Evolutionary conservation across 345 rosid genomes (phyloP).

Genomic region (Hibiscus tridactylites): DNA sequence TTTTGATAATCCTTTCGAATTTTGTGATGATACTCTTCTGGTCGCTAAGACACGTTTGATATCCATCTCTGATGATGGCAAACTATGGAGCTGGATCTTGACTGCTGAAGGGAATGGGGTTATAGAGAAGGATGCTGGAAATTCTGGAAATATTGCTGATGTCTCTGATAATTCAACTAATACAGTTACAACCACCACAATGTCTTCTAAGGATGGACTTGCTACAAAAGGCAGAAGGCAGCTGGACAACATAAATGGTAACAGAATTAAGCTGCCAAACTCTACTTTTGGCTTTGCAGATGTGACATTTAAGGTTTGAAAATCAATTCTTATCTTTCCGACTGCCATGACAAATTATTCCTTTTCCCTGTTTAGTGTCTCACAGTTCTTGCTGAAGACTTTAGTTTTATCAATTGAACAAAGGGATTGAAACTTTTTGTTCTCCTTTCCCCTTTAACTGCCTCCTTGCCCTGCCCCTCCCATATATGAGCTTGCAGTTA

Average conservation of each 20-base stretch:
- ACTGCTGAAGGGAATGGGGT: constrained; percentile 66
- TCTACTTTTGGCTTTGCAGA: constrained; percentile 27
- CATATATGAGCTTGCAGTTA: background rate
- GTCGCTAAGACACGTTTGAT: constrained; percentile 59
- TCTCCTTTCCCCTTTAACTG: background rate
- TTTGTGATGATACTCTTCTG: constrained; percentile 61
- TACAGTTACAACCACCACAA: constrained; percentile 3
- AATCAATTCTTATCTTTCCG: background rate
- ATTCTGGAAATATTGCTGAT: constrained; percentile 19
- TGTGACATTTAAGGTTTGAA: constrained; percentile 62
- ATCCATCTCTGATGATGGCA: constrained; percentile 92
- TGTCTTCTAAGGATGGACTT: constrained; percentile 30
- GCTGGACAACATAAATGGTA: constrained; percentile 24
- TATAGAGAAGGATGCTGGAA: constrained; percentile 28
- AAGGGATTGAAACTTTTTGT: background rate
- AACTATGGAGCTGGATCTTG: constrained; percentile 89
- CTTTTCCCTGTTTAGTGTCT: too few relatives aligned
- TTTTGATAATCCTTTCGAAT: constrained; percentile 79
- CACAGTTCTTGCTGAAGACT: too few relatives aligned
- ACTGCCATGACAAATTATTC: too few relatives aligned
- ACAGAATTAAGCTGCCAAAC: constrained; percentile 28
- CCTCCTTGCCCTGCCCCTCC: background rate
- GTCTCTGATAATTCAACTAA: constrained; percentile 23
- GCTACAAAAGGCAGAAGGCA: constrained; percentile 26
- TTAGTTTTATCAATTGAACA: background rate